These are phyloP conservation scores for Globisporangium lucens DNA, from an alignment of 352 stramenopile genomes.

Conservation along the genomic window DNA sequence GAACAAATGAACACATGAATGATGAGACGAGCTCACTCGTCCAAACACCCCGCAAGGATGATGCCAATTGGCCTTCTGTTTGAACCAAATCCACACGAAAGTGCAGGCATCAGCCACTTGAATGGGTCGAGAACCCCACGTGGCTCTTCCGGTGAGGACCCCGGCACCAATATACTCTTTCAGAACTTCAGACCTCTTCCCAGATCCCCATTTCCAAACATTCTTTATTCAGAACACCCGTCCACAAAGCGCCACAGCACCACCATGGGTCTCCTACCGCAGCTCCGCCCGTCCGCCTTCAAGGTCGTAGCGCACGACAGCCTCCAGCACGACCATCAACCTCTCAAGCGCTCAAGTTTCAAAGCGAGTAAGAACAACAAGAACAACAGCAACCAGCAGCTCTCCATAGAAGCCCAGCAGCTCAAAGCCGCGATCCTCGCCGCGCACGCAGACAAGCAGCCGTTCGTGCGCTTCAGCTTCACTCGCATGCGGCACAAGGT, in stretches of 20 bases:
- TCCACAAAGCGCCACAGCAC: background rate
- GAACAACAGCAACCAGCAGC: background rate
- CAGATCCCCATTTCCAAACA: slow-evolving; percentile 2
- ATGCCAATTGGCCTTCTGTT: background rate
- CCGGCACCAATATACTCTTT: background rate
- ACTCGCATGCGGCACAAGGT: slow-evolving; percentile 11
- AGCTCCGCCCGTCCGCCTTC: slow-evolving; percentile 8
- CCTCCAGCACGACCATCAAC: background rate
- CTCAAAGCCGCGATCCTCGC: slow-evolving; percentile 12
- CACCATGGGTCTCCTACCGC: slow-evolving; percentile 1
- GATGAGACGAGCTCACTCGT: background rate
- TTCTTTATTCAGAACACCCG: background rate
- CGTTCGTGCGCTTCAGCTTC: slow-evolving; percentile 16
- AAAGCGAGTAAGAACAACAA: background rate
- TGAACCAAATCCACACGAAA: background rate
- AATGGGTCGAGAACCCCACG: background rate
- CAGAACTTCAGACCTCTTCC: background rate
- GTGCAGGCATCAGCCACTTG: background rate
- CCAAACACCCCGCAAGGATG: background rate
- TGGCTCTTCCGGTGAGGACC: background rate
- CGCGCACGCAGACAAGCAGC: background rate
- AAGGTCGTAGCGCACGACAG: background rate
- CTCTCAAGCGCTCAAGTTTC: background rate
- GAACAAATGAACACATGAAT: background rate
- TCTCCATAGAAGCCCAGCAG: slow-evolving; percentile 7